Evolutionary conservation across 352 stramenopile species (phyloP).

Genomic region (Pythium phragmiticola): DNA sequence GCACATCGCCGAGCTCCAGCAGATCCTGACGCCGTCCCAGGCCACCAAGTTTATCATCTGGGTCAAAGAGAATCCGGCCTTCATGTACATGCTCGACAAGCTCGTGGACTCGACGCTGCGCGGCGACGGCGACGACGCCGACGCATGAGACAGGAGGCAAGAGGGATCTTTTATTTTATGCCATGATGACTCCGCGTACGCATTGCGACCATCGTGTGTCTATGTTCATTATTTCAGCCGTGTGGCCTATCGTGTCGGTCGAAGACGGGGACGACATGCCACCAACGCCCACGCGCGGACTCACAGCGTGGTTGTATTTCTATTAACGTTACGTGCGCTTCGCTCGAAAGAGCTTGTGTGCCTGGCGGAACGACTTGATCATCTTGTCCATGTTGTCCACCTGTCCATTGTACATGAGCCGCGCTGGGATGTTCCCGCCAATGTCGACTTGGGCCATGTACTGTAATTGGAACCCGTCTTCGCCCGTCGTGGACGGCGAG

Average conservation of each 20-base stretch:
- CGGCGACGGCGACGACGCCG: constrained; percentile 6
- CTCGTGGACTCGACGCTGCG: constrained; percentile 65
- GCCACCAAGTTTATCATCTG: constrained; percentile 86
- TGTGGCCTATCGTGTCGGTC: no score
- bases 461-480: constrained; percentile 37
- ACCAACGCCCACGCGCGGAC: background rate
- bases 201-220: no score
- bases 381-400: constrained; percentile 67
- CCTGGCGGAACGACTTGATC: constrained; percentile 47
- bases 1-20: constrained; percentile 65
- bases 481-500: constrained; percentile 27
- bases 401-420: constrained; percentile 55
- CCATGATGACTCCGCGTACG: no score
- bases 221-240: no score
- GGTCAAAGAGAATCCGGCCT: constrained; percentile 83
- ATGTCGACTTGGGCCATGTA: constrained; percentile 63
- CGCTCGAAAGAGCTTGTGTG: constrained; percentile 33
- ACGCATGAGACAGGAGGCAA: background rate
- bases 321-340: constrained; percentile 6
- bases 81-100: constrained; percentile 88
- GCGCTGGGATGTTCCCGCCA: constrained; percentile 41
- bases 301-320: constrained; percentile 1
- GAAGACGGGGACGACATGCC: background rate
- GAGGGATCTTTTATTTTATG: no score
- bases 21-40: constrained; percentile 74